Evolutionary conservation across 306 rosid genomes (phyloP), one percentile per base, ranked within the genome.

Genomic region (Castanospermum australe): DNA sequence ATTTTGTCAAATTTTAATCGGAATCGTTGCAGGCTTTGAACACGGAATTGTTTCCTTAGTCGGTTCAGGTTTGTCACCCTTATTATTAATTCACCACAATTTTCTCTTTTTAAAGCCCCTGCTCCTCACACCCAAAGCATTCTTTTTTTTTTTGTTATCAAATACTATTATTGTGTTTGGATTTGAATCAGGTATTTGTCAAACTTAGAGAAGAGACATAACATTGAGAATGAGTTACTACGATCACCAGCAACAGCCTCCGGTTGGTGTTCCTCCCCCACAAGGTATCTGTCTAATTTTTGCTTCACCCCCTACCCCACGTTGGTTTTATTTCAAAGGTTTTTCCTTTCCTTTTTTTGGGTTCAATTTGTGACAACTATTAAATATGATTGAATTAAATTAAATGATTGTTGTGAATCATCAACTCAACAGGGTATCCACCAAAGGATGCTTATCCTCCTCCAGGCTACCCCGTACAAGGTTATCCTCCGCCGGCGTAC

Each of bases 251-350:
- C 90, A 88, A 66, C 92, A 88, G 77, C 85, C 88, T 28, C 90
- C 90, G 0, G 67, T 88, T 2, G 89, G 87, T 41, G 90, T 83
- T 80, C 94, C 94, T 71, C 94, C 94, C 20, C 88, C 88, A 4
- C 92, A 86, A 81, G 91, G 92, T 87, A 66, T 63, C 30, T 25
- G 3, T 47, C 24, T 28, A 1, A 5, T 10, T 24, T 32, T 59
- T 24, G 36, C 42, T 71, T 71, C 6, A 4, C 41, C 5, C 28
- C 38, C 17, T n/a, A 41, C 3, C 8, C 20, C 17, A n/a, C n/a
- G n/a, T 59, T 42, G 15, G 9, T 72, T 13, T 42, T 75, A 14
- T 73, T 65, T 30, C 4, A 0, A 56, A 28, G 6, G 13, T 11
- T 62, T 54, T 32, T 13, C 4, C 10, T 62, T 18, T 2, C 2